Percentiles rank a stretch among this genome's conserved stretches.
phyloP scores from a whole-genome alignment of 495 filamentous ascomycete species.

The Neohortaea acidophila region DNA sequence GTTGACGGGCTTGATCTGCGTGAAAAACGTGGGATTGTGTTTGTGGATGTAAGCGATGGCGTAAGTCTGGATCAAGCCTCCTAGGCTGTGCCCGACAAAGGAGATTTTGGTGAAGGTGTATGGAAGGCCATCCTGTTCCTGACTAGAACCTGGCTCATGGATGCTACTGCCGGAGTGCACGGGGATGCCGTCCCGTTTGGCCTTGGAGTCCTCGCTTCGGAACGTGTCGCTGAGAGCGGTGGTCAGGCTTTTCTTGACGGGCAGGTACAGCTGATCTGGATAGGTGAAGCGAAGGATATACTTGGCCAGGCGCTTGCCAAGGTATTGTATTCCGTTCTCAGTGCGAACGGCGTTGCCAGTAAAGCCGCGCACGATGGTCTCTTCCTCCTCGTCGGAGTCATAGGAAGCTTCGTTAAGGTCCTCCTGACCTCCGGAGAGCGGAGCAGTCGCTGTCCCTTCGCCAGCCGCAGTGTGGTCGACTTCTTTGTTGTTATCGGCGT shows the following conservation, averaged over 20 bases:
- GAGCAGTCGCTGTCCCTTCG: conserved; percentile 18
- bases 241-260: conserved; percentile 40
- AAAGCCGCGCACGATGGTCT: conserved; percentile 89
- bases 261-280: conserved; percentile 74
- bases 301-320: conserved; percentile 88
- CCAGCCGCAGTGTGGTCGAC: conserved; percentile 14
- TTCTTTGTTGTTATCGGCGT: conserved; percentile 14
- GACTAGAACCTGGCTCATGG: conserved; percentile 16
- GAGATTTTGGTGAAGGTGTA: conserved; percentile 92
- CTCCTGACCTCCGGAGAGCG: conserved; percentile 29
- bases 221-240: conserved; percentile 24
- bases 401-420: conserved; percentile 27
- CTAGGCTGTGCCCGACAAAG: conserved; percentile 86
- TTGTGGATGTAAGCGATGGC: conserved; percentile 96
- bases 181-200: conserved; percentile 11
- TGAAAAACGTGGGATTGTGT: conserved; percentile 82
- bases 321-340: conserved; percentile 88
- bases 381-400: conserved; percentile 56
- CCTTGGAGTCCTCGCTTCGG: conserved; percentile 20
- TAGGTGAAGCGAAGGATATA: conserved; percentile 80
- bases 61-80: conserved; percentile 83
- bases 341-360: conserved; percentile 78
- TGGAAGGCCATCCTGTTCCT: conserved; percentile 36
- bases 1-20: conserved; percentile 73
- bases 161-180: conserved; percentile 42